Evolutionary conservation across 164 flowering plant species (phyloP).

Genomic region (Tetracentron sinense): DNA sequence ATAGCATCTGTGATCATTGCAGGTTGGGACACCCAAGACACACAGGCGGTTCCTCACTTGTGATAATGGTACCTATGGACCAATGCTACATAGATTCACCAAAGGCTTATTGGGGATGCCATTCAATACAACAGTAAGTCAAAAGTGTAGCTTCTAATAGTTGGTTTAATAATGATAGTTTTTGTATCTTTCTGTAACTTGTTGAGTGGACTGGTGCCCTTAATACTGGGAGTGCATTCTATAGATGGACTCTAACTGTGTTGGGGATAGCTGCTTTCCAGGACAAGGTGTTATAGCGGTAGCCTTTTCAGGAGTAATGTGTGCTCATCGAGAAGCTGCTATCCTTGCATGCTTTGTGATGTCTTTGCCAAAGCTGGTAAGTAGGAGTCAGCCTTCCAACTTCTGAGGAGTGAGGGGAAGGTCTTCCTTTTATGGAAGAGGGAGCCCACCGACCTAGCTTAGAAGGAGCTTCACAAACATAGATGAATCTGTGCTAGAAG

Average conservation of each 20-base stretch:
- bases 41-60: constrained; percentile 89
- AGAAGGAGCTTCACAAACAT: no score
- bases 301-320: constrained; percentile 96
- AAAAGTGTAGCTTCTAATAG: not conserved
- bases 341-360: no score
- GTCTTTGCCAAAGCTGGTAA: constrained; percentile 97
- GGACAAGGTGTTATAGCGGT: constrained; percentile 99
- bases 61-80: constrained; percentile 90
- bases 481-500: no score
- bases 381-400: no score
- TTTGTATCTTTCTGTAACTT: not conserved
- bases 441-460: no score
- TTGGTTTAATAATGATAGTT: not conserved
- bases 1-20: constrained; percentile 13
- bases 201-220: constrained; percentile 3
- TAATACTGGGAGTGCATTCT: constrained; percentile 44
- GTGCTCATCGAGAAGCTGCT: constrained; percentile 98
- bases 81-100: constrained; percentile 77
- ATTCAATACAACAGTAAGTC: constrained; percentile 87
- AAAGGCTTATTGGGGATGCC: constrained; percentile 96
- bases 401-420: no score
- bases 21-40: constrained; percentile 98
- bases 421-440: no score
- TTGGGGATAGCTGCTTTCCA: constrained; percentile 98
- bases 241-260: constrained; percentile 89